Base-by-base conservation (phyloP, 331 rosid genomes). In the Saraca asoca region DNA sequence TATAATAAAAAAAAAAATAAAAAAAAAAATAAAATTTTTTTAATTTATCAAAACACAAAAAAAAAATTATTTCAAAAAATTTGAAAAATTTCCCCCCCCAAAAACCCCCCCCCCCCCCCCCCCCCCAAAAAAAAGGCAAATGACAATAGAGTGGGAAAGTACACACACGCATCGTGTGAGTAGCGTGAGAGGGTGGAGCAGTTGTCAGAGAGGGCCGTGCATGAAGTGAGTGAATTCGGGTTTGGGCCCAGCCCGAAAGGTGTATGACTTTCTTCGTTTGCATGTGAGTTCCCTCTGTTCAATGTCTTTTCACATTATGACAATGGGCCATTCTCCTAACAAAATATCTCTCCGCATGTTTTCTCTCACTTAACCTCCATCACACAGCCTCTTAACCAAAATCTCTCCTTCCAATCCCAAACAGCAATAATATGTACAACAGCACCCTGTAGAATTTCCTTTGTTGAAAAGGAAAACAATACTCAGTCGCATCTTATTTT, bases 221-320 rank as follows among this genome's bases (percentile, higher is more conserved):
- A 53, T 65, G 66, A 56, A 69, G 65, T 11, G 16, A 16, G 24
- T 1, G 53, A 9, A 54, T 31, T 15, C 50, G 51, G 58, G 56
- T 24, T 46, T 24, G 56, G 75, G 68, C 45, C 76, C 51, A 0
- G 7, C 59, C 34, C 56, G 2, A 71, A 56, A 54, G 64, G 75
- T 51, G 16, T 31, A 64, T 41, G 44, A 69, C 54, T 86, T 71
- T 78, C 70, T 62, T 24, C 3, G 1, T 24, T 61, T 55, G 73
- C 91, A 77, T 59, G 87, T 74, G 87, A 76, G 20, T 12, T 31
- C 6, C 53, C 51, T 69, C 66, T 68, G 68, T 64, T 37, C 58
- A 59, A 69, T 34, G 62, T 56, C 39, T 29, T 52, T 61, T 35
- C 50, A 46, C 4, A 18, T 18, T 52, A 13, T 58, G 65, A 17